Percentiles rank a stretch among this genome's conserved stretches.
These are phyloP conservation scores for Epichloe coenophiala DNA, from an alignment of 2,329 filamentous ascomycete species.

Conservation along the genomic window DNA sequence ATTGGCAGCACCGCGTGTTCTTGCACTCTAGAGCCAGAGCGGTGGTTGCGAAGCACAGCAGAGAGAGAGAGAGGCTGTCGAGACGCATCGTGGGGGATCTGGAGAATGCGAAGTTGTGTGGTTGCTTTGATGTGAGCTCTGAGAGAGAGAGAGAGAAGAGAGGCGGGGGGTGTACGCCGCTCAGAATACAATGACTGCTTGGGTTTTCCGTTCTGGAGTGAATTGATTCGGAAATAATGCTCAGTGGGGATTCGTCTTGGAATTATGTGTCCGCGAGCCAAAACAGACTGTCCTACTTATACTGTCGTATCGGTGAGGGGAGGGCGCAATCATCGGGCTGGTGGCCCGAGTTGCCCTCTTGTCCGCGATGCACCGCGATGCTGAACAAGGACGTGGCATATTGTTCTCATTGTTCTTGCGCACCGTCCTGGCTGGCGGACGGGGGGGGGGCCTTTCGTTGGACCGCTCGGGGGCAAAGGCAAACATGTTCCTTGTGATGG, in stretches of 20 bases:
- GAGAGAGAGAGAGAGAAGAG: not conserved
- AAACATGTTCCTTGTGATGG: not conserved
- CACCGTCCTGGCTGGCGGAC: not conserved
- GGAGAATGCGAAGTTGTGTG: too few species aligned
- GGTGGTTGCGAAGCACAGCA: not conserved
- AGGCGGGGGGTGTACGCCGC: too few species aligned
- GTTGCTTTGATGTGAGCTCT: not conserved
- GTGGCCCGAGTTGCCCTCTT: not conserved
- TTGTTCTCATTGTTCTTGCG: not conserved
- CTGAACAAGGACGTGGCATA: not conserved
- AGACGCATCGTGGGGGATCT: not conserved
- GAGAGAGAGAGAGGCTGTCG: too few species aligned
- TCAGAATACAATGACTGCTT: too few species aligned
- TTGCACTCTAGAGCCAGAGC: not conserved
- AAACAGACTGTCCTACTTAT: not conserved
- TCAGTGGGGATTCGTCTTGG: fast-evolving
- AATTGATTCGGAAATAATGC: too few species aligned
- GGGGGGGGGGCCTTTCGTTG: not conserved
- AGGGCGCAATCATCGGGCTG: not conserved
- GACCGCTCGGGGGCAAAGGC: not conserved
- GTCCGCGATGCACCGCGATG: not conserved
- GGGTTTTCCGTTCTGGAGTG: too few species aligned
- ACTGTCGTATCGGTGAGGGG: not conserved
- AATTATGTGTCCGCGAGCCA: too few species aligned
- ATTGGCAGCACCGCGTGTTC: not conserved